These are phyloP conservation scores for Achlya hypogyna DNA, from an alignment of 352 stramenopile genomes.

Conservation along the genomic window DNA sequence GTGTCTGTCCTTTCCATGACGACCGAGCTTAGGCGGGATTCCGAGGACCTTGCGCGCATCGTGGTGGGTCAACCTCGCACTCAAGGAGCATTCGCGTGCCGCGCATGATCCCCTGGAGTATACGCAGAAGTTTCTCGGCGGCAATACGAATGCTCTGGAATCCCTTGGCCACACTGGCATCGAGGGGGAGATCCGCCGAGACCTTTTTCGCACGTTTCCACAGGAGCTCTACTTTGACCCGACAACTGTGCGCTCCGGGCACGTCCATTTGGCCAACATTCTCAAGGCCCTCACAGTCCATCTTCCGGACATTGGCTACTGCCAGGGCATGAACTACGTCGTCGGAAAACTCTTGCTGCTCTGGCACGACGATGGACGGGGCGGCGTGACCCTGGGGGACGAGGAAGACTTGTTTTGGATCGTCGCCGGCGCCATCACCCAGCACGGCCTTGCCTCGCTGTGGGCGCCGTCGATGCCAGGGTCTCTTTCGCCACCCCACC, in stretches of 20 bases:
- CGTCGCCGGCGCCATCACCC: conserved; percentile 40
- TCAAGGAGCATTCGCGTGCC: neutral
- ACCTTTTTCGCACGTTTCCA: conserved; percentile 69
- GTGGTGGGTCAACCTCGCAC: conserved; percentile 12
- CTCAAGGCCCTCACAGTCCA: conserved; percentile 55
- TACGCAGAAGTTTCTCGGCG: neutral
- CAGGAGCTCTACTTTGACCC: conserved; percentile 34
- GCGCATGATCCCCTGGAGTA: neutral
- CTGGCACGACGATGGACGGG: conserved; percentile 24
- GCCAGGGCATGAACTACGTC: conserved; percentile 85
- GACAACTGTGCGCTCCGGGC: conserved; percentile 27
- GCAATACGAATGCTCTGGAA: conserved; percentile 12
- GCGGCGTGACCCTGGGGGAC: conserved; percentile 7
- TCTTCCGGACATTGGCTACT: conserved; percentile 57
- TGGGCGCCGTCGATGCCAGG: conserved; percentile 75
- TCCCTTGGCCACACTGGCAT: conserved; percentile 40
- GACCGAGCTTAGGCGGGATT: conserved; percentile 5
- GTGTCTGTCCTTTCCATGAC: too few relatives aligned
- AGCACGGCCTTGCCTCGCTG: conserved; percentile 47
- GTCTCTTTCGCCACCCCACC: conserved; percentile 21
- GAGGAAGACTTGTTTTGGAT: conserved; percentile 63
- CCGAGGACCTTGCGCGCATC: neutral
- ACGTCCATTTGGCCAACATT: conserved; percentile 51
- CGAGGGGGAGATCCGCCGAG: conserved; percentile 68
- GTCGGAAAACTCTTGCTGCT: conserved; percentile 47